Evolutionary conservation across 371 early-diverging fungal species (phyloP).

Genomic region (Mucor piriformis): DNA sequence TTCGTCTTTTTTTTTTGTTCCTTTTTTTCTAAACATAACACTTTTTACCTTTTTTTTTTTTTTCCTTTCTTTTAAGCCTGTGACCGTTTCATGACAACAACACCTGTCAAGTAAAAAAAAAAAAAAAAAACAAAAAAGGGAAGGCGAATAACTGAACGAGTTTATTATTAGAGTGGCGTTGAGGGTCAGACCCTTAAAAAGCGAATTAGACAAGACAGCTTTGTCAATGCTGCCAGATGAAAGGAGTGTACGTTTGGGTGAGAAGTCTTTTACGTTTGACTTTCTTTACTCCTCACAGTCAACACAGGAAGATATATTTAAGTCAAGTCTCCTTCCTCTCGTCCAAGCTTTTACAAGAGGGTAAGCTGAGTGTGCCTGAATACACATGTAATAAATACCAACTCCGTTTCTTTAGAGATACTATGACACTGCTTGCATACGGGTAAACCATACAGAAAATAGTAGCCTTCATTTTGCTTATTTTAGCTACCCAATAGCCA

Average conservation of each 20-base stretch:
- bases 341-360: constrained; percentile 82
- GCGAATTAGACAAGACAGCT: constrained; percentile 56
- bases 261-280: constrained; percentile 78
- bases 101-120: constrained; percentile 25
- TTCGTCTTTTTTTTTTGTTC: background rate
- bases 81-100: constrained; percentile 23
- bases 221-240: constrained; percentile 51
- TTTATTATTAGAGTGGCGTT: constrained; percentile 55
- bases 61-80: constrained; percentile 1
- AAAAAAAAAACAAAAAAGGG: background rate
- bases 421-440: constrained; percentile 91
- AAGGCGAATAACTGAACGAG: no score
- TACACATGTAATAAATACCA: no score
- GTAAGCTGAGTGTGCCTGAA: no score
- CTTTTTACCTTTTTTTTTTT: constrained; percentile 9
- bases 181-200: constrained; percentile 68
- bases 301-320: constrained; percentile 70
- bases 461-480: no score
- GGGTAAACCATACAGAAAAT: constrained; percentile 59
- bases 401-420: constrained; percentile 47
- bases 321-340: constrained; percentile 64
- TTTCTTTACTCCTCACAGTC: constrained; percentile 69
- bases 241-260: constrained; percentile 47
- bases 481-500: no score
- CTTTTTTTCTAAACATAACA: constrained; percentile 2